A percentile compares a stretch with the other conserved stretches of the same genome.
phyloP scores from a whole-genome alignment of 2,329 filamentous ascomycete genomes.

The Cytospora piceicola region DNA sequence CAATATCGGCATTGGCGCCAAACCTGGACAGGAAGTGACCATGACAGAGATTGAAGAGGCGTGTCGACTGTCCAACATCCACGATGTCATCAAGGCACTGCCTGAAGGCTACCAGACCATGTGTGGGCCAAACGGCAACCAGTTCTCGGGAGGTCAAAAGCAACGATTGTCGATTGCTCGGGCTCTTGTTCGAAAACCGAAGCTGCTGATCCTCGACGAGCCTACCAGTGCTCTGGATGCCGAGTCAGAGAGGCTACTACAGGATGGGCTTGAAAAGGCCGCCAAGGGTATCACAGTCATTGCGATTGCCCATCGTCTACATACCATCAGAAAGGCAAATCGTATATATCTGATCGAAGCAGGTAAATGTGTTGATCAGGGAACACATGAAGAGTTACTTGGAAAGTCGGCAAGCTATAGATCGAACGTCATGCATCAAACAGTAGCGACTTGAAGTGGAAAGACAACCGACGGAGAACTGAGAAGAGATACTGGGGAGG shows the following conservation, averaged over 20 bases:
- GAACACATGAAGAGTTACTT: conserved; percentile 38
- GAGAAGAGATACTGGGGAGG: background rate
- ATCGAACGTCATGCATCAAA: conserved; percentile 42
- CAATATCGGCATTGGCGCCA: conserved; percentile 46
- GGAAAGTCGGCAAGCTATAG: conserved; percentile 38
- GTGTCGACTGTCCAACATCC: conserved; percentile 61
- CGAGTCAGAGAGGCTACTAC: conserved; percentile 60
- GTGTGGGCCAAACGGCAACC: conserved; percentile 64
- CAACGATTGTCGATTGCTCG: conserved; percentile 72
- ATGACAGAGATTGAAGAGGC: conserved; percentile 58
- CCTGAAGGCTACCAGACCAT: conserved; percentile 62
- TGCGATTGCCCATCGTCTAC: conserved; percentile 50
- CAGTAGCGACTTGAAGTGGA: conserved; percentile 29
- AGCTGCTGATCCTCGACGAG: conserved; percentile 71
- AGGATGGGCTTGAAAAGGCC: conserved; percentile 58
- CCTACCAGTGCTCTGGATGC: conserved; percentile 70
- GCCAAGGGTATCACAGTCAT: conserved; percentile 47
- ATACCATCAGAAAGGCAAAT: conserved; percentile 49
- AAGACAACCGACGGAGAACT: background rate
- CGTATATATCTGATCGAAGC: conserved; percentile 48
- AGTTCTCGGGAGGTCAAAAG: conserved; percentile 71
- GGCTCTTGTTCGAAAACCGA: conserved; percentile 65
- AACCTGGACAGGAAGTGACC: conserved; percentile 50
- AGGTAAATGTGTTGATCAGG: conserved; percentile 44
- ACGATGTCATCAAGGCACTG: conserved; percentile 58